phyloP scores from a whole-genome alignment of 306 rosid genomes.

The Cicer pinnatifidum region DNA sequence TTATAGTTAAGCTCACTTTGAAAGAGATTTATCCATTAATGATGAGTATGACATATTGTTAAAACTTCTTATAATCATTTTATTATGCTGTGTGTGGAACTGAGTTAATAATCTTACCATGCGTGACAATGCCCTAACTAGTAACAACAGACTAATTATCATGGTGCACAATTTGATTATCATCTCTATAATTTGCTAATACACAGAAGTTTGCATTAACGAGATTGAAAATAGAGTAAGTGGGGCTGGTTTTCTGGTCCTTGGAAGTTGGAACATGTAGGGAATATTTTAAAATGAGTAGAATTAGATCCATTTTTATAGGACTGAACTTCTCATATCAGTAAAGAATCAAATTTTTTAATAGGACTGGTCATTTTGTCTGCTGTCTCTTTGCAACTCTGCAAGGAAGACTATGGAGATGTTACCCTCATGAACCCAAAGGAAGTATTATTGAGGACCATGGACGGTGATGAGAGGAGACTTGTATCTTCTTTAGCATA shows the following conservation, averaged over 20 bases:
- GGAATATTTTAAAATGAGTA: neutral
- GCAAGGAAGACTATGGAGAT: no score
- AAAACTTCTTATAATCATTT: neutral
- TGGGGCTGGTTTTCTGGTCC: conserved; percentile 18
- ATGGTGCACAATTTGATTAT: conserved; percentile 10
- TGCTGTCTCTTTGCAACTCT: no score
- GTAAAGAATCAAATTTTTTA: no score
- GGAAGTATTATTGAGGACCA: no score
- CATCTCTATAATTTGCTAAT: neutral
- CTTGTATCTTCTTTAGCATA: no score
- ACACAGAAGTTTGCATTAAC: neutral
- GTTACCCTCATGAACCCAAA: no score
- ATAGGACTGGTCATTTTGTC: no score
- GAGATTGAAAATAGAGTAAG: neutral
- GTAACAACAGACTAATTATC: neutral
- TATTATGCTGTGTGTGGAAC: neutral
- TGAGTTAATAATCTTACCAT: neutral
- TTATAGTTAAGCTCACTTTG: neutral
- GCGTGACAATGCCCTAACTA: neutral
- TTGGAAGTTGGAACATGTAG: neutral
- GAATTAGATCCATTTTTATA: conserved; percentile 28
- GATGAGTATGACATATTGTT: neutral
- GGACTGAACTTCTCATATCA: neutral
- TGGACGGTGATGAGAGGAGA: no score
- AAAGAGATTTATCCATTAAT: neutral